Base-by-base conservation (phyloP, 2,329 filamentous ascomycete genomes). In the Tolypocladium tundrense region DNA sequence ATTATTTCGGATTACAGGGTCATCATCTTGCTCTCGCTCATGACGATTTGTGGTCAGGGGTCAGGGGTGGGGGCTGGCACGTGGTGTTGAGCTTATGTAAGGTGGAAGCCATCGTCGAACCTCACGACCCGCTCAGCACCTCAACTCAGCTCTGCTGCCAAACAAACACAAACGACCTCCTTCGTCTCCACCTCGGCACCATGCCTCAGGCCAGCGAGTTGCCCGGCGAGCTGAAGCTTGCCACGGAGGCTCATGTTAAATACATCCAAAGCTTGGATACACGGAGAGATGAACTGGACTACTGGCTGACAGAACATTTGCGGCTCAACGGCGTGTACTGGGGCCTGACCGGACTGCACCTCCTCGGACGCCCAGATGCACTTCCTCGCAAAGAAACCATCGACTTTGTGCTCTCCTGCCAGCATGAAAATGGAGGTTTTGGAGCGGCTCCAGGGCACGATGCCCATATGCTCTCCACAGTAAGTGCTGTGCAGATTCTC, bases 241-340 rank as follows among this genome's bases (percentile, higher is more conserved):
- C 79, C 54, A 75, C 75, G 7, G 77, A 77, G 9, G 78, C 80
- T 27, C 94, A 99, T 72, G 90, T 97, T 67, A 85, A 86, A 70
- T 99, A 97, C 72, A 91, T 99, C 65, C 90, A 96, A 74, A 90
- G 88, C 68, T 81, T 99, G 65, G 91, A 99, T 73, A 91, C 88
- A 64, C 87, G 88, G 70, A 91, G 89, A 76, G 91, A 97, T 79
- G 90, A 97, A 74, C 86, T 96, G 66, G 91, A 97, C 73, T 99
- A 97, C 77, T 97, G 93, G 88, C 80, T 97, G 70, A 99, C 94
- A 16, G 93, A 99, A 74, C 94, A 99, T 72, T 81, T 99, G 64
- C 91, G 94, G 60, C 82, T 99, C 59, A 97, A 94, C 71, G 94
- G 94, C 51, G 83, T 99, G 53, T 99, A 99, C 74, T 99, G 94